These are phyloP conservation scores for Trametes coccinea DNA, from an alignment of 768 basidiomycete species.

Conservation along the genomic window DNA sequence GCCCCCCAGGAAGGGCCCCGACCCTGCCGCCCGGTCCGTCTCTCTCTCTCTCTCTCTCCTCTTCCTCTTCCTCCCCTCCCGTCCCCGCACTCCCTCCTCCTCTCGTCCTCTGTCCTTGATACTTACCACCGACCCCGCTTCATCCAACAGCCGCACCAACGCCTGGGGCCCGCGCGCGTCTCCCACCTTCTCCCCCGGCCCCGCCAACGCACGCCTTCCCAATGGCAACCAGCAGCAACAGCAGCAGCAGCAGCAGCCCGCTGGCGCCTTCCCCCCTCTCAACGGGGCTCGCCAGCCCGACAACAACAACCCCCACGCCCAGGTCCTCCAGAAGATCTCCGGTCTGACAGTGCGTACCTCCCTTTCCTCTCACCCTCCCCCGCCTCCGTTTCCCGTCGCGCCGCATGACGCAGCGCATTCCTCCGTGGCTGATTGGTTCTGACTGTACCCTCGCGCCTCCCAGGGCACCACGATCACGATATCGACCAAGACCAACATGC, in stretches of 20 bases:
- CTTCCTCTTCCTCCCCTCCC: neutral
- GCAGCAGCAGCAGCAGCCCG: constrained; percentile 12
- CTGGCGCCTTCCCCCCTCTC: constrained; percentile 32
- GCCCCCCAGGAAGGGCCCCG: constrained; percentile 62
- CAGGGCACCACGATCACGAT: constrained; percentile 84
- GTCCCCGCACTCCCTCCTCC: neutral
- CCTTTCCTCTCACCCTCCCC: constrained; percentile 5
- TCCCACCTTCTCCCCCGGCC: constrained; percentile 64
- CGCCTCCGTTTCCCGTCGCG: constrained; percentile 18
- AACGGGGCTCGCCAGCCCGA: constrained; percentile 43
- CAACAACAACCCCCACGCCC: constrained; percentile 53
- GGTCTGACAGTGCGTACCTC: constrained; percentile 65
- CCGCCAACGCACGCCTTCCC: constrained; percentile 43
- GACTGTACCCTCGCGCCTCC: constrained; percentile 3
- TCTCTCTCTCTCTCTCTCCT: constrained; percentile 20
- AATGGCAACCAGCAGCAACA: constrained; percentile 36
- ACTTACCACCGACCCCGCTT: constrained; percentile 3
- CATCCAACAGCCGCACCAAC: constrained; percentile 38
- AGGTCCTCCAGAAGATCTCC: constrained; percentile 61
- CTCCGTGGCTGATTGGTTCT: constrained; percentile 11
- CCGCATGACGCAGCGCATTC: constrained; percentile 17
- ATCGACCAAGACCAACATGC: constrained; percentile 64
- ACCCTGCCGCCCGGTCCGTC: constrained; percentile 47
- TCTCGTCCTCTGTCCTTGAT: constrained; percentile 4
- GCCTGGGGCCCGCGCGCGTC: constrained; percentile 76